Evolutionary conservation across 177 flowering plant species (phyloP), one percentile per base, ranked within the genome.

Genomic region (Telopea speciosissima): DNA sequence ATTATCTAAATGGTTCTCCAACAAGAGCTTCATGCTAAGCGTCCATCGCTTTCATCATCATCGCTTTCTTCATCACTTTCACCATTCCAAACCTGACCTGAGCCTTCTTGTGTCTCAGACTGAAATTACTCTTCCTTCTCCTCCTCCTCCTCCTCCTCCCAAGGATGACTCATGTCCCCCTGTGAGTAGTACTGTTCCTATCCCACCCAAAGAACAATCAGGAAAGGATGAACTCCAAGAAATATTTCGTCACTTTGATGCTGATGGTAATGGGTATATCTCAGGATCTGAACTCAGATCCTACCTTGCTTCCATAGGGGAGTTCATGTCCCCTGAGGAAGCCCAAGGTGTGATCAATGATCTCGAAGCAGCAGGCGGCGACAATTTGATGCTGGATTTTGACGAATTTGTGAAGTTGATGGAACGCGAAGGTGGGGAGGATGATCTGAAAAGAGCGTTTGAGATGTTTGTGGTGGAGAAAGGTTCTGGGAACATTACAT

Each of bases 401-500:
- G 45, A 45, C 0, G 85, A 83, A 5, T 83, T 83, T 44, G 74
- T 70, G 68, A 17, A 61, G 62, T 21, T 79, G 67, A 70, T 83
- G 78, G 75, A 73, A 21, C 21, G 45, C 3, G 64, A 26, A 36
- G 40, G 40, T 1, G 25, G 67, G n/a, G 85, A 83, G 1, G 86
- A 84, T 6, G 93, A 88, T 73, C 42, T 93, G 63, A 86, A 64
- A 77, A 78, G 62, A 72, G 98, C 93, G 0, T 93, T 91, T 72
- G 93, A 90, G 88, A 86, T 90, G 89, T 91, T 82, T 25, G 97
- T 89, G 64, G 59, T 65, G 33, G 93, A 90, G 77, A 89, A 85
- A 62, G 93, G 93, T 17, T 84, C 82, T 0, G 98, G 95, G 0
- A 79, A 84, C 78, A 93, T 93, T 4, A 90, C 93, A 0, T 91